These are phyloP conservation scores for Sporisorium iseilematis-ciliati DNA, from an alignment of 1,284 basidiomycete species.

Conservation along the genomic window DNA sequence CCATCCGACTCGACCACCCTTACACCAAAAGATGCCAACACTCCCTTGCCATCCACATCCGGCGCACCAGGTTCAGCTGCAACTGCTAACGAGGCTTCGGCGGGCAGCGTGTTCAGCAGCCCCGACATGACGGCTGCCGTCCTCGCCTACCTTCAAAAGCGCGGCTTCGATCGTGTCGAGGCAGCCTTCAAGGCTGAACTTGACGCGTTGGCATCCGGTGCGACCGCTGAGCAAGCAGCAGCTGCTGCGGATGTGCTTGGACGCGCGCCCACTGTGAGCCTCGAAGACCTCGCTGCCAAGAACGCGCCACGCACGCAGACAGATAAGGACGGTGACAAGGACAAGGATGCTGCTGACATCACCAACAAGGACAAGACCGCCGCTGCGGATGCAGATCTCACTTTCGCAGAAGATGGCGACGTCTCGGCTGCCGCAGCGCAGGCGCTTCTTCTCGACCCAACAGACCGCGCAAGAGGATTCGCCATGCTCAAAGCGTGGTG, in stretches of 20 bases:
- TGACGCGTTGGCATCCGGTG: slow-evolving; percentile 68
- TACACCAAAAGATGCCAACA: slow-evolving; percentile 35
- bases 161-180: slow-evolving; percentile 84
- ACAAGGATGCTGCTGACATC: slow-evolving; percentile 21
- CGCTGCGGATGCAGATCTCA: slow-evolving; percentile 29
- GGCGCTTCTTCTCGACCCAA: slow-evolving; percentile 84
- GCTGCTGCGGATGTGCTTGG: slow-evolving; percentile 64
- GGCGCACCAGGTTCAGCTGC: slow-evolving; percentile 16
- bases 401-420: slow-evolving; percentile 45
- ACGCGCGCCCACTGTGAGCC: slow-evolving; percentile 74
- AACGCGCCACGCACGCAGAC: slow-evolving; percentile 63
- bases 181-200: slow-evolving; percentile 80
- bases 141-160: slow-evolving; percentile 78
- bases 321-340: slow-evolving; percentile 63
- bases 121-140: slow-evolving; percentile 51
- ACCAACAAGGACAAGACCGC: slow-evolving; percentile 20
- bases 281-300: slow-evolving; percentile 71
- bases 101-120: slow-evolving; percentile 41
- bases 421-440: slow-evolving; percentile 76
- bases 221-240: slow-evolving; percentile 47
- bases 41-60: slow-evolving; percentile 20
- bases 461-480: slow-evolving; percentile 88
- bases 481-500: slow-evolving; percentile 93
- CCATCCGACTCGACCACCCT: slow-evolving; percentile 21
- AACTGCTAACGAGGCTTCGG: slow-evolving; percentile 26